phyloP scores from a whole-genome alignment of 164 flowering plant species.

The Malania oleifera region DNA sequence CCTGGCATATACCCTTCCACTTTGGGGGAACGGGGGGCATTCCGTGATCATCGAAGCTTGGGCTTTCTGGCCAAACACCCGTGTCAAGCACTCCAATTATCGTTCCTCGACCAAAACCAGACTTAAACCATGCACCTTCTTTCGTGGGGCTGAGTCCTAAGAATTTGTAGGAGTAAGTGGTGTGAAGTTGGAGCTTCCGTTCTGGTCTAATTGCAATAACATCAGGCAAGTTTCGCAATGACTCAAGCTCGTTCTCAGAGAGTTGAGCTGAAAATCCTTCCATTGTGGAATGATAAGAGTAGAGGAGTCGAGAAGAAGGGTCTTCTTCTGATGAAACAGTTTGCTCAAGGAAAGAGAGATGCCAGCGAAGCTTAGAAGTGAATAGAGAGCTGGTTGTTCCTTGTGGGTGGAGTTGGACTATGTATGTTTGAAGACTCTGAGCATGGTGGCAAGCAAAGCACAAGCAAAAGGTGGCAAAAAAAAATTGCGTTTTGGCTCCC shows the following conservation, averaged over 20 bases:
- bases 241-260: conserved; percentile 35
- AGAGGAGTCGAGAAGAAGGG: conserved; percentile 56
- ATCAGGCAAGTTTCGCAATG: conserved; percentile 30
- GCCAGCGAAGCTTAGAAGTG: conserved; percentile 47
- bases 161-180: conserved; percentile 83
- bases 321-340: conserved; percentile 32
- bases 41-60: conserved; percentile 63
- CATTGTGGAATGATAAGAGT: conserved; percentile 67
- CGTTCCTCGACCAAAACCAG: conserved; percentile 54
- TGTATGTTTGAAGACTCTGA: conserved; percentile 52
- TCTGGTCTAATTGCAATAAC: conserved; percentile 66
- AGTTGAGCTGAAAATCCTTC: conserved; percentile 89
- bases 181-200: conserved; percentile 40
- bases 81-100: conserved; percentile 83
- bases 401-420: conserved; percentile 73
- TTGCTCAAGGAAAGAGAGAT: conserved; percentile 55
- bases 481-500: conserved; percentile 26
- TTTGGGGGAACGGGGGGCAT: conserved; percentile 66
- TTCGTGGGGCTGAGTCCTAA: conserved; percentile 39
- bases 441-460: conserved; percentile 20
- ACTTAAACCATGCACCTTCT: conserved; percentile 32
- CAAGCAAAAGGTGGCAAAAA: conserved; percentile 14
- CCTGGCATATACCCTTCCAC: conserved; percentile 80
- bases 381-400: conserved; percentile 29
- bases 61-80: conserved; percentile 95